A percentile compares a stretch with the other conserved stretches of the same genome.
Conservation (phyloP, 805 yeast species). For the Candida bentonensis region DNA sequence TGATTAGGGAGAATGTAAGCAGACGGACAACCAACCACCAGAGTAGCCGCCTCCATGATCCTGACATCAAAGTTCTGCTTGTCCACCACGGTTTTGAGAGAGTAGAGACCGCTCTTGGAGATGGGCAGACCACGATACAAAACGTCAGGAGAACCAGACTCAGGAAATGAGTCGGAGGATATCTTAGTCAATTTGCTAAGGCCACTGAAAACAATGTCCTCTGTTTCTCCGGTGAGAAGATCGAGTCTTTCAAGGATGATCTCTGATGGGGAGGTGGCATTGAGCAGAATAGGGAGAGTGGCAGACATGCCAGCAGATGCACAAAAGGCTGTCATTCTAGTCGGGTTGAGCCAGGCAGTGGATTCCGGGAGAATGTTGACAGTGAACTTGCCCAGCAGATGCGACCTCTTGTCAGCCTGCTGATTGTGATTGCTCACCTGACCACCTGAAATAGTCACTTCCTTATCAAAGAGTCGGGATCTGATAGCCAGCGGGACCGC, state of each 20-base stretch:
- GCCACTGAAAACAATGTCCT: neutral
- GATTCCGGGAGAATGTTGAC: slow-evolving; percentile 86
- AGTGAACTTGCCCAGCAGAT: slow-evolving; percentile 75
- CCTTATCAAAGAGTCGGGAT: slow-evolving; percentile 16
- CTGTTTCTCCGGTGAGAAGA: slow-evolving; percentile 31
- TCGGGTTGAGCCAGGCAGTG: slow-evolving; percentile 71
- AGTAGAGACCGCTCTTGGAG: slow-evolving; percentile 61
- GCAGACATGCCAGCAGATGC: slow-evolving; percentile 29
- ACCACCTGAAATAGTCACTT: slow-evolving; percentile 21
- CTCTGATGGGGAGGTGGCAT: slow-evolving; percentile 54
- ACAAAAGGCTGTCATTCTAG: slow-evolving; percentile 22
- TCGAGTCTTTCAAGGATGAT: slow-evolving; percentile 52
- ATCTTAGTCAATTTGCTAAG: neutral
- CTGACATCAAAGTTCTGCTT: slow-evolving; percentile 41
- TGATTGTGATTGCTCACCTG: slow-evolving; percentile 19
- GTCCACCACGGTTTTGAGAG: slow-evolving; percentile 54
- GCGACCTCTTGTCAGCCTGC: slow-evolving; percentile 28
- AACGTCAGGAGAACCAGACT: slow-evolving; percentile 16
- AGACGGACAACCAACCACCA: slow-evolving; percentile 66
- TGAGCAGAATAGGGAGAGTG: slow-evolving; percentile 60
- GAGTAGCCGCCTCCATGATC: slow-evolving; percentile 43
- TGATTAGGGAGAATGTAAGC: slow-evolving; percentile 34
- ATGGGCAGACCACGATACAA: slow-evolving; percentile 55
- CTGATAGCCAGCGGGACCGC: slow-evolving; percentile 12
- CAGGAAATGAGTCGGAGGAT: slow-evolving; percentile 4